Base-by-base conservation (phyloP, 441 rosid species). In the Mallotus japonicus region DNA sequence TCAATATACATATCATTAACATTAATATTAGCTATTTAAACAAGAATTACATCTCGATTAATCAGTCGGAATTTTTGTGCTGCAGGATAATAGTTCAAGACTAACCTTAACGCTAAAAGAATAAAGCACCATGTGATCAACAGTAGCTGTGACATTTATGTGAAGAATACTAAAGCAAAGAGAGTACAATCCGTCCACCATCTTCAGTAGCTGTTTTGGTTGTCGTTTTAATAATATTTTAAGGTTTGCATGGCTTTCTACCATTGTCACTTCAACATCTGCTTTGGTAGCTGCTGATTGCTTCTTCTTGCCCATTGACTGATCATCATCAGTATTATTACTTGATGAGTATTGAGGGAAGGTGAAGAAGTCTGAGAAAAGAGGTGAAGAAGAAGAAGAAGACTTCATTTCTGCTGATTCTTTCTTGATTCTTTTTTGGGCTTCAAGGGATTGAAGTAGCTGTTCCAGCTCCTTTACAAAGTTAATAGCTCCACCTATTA, bases 391-490 rank as follows among this genome's bases (percentile, higher is more conserved):
- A 20, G 51, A 59, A 20, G 51, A 53, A 53, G 56, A 17, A 53
- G 19, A 53, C 56, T 16, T 16, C 56, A 53, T 73, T 20, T 72
- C 72, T 42, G 24, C 20, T 59, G 34, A 59, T 22, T 66, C 62
- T 72, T 64, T 54, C 51, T 67, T 70, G 62, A 57, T 51, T 72
- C 62, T 64, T 65, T 78, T 78, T 57, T 76, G 73, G 10, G 79
- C 79, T 83, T 85, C 79, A 55, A 84, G 77, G 44, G 83, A 79
- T 58, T 90, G 90, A 1, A 83, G 80, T 22, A 67, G 83, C 51
- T 84, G 87, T 75, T 89, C 95, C 46, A 84, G 86, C 73, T 85
- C 83, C 82, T 85, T 89, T 37, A 88, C 82, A 67, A 85, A 88
- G 79, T 82, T 83, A 65, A 88, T 84, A 10, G 94, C 87, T 62